Base-by-base conservation (phyloP, 2,329 filamentous ascomycete species). In the Purpureocillium takamizusanense region DNA sequence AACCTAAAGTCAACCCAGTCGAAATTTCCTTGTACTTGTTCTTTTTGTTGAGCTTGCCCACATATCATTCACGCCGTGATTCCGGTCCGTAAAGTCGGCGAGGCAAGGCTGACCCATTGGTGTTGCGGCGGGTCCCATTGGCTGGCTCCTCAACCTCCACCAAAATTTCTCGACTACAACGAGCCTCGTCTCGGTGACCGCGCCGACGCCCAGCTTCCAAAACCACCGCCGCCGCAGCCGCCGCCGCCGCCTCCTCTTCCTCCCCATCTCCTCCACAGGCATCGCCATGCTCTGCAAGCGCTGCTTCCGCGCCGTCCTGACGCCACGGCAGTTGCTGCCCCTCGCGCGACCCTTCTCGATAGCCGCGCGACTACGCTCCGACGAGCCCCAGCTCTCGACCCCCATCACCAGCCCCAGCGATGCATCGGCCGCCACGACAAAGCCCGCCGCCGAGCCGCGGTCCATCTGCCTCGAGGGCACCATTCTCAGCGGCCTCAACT, bases 401-500 rank as follows among this genome's bases (percentile, higher is more conserved):
- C 62, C 55, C 31, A 49, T 51, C 36, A 53, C 52, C 38, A 50
- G 53, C 28, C 45, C 51, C 11, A 57, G 59, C 38, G 55, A 63
- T 25, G 42, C 49, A 15, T 44, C 49, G n/a, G 58, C 57, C 38
- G 55, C 62, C 25, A 42, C 49, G 15, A 44, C 49, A n/a, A 52
- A 53, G 46, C 50, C 47, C 31, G 47, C 59, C 18, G 41, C 57
- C 38, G 50, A 54, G 31, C 28, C 51, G 45, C 47, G 56, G 42
- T 78, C 74, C 7, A 71, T 70, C 21, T 81, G 83, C 50, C 66
- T 71, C 3, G 76, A 79, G 5, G 86, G 86, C 27, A 86, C 82
- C 12, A 63, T 78, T 12, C 67, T 94, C 31, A 78, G 69, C 39
- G 86, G 86, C 1, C 66, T 94, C 40, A 90, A 87, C 60, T 90